Evolutionary conservation across 306 rosid genomes (phyloP).

Genomic region (Prunus mongolica): DNA sequence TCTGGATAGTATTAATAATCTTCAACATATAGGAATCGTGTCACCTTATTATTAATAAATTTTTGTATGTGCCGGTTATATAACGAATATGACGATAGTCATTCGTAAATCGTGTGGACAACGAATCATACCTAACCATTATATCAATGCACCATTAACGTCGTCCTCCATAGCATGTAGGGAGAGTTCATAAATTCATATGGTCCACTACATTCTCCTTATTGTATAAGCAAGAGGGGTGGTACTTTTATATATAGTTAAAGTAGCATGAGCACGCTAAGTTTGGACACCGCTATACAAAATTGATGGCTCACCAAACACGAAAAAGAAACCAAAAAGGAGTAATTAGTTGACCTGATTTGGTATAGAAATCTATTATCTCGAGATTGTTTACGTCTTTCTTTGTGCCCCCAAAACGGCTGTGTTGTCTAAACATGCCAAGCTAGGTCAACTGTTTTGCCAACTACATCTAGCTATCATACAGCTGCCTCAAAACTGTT

Average conservation of each 20-base stretch:
- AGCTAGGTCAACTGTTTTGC: neutral
- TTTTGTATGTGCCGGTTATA: neutral
- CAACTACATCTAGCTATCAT: no score
- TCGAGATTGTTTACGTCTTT: neutral
- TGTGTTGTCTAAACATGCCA: neutral
- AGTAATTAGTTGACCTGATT: neutral
- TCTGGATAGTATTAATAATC: neutral
- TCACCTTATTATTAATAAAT: neutral
- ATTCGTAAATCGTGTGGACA: neutral
- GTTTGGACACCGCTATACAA: neutral
- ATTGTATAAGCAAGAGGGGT: neutral
- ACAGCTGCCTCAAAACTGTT: no score
- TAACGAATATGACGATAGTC: neutral
- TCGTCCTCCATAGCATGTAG: neutral
- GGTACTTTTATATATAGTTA: neutral
- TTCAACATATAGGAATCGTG: neutral
- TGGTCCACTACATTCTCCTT: neutral
- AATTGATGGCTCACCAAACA: slow-evolving; percentile 1
- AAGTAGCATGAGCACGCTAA: neutral
- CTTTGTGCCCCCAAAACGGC: neutral
- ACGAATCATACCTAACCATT: neutral
- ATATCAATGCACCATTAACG: neutral
- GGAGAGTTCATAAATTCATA: neutral
- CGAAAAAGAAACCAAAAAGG: neutral
- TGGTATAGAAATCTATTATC: neutral